These are phyloP conservation scores for Metschnikowia noctiluminum DNA, from an alignment of 805 yeast genomes.

Conservation along the genomic window DNA sequence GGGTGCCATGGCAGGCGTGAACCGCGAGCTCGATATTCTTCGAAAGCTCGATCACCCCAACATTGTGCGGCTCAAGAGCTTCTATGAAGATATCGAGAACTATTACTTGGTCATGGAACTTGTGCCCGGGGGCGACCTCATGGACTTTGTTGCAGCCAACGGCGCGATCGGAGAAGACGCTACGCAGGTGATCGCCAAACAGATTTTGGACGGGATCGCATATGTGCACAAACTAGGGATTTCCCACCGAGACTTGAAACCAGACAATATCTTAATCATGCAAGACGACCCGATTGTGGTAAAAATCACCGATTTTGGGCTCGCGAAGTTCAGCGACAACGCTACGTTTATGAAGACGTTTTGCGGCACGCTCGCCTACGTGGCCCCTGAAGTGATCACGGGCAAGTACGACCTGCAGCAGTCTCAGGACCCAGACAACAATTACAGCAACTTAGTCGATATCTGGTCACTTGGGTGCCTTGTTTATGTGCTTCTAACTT, in stretches of 20 bases:
- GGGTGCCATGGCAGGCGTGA: conserved; percentile 64
- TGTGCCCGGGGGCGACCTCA: conserved; percentile 93
- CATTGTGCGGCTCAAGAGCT: conserved; percentile 77
- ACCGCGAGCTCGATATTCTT: conserved; percentile 80
- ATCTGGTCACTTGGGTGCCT: conserved; percentile 98
- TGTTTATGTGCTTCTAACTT: conserved; percentile 86
- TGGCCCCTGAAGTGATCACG: conserved; percentile 88
- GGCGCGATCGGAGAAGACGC: conserved; percentile 92
- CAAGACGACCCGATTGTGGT: conserved; percentile 86
- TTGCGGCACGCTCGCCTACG: conserved; percentile 95
- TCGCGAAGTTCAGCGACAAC: conserved; percentile 84
- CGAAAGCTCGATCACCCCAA: conserved; percentile 78
- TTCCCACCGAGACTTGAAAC: conserved; percentile 94
- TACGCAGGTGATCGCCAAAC: conserved; percentile 80
- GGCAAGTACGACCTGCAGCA: conserved; percentile 47
- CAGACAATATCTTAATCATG: conserved; percentile 89
- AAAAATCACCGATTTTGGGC: conserved; percentile 95
- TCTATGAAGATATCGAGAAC: conserved; percentile 76
- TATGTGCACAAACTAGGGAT: conserved; percentile 89
- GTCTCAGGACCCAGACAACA: conserved; percentile 27
- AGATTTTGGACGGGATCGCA: conserved; percentile 75
- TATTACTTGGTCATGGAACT: conserved; percentile 93
- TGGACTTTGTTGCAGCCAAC: conserved; percentile 94
- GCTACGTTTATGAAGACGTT: conserved; percentile 90
- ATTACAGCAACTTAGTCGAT: conserved; percentile 84